A percentile compares a stretch with the other conserved stretches of the same genome.
Conservation (phyloP, 225 moss, liverwort and hornwort species). For the Lunularia cruciata region DNA sequence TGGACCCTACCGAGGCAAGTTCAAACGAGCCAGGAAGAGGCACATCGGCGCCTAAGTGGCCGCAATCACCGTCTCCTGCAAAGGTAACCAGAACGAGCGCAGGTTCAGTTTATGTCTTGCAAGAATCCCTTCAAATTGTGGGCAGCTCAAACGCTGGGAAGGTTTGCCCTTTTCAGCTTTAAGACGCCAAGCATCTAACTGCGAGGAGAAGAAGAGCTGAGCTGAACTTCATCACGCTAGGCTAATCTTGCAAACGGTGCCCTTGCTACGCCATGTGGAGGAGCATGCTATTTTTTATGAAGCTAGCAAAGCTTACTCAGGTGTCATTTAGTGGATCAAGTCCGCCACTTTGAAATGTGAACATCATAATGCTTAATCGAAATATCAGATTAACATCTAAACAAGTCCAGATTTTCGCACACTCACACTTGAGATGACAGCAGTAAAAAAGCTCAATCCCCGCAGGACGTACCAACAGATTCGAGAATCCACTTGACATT, state of each 20-base stretch:
- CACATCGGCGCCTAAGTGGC: slow-evolving; percentile 59
- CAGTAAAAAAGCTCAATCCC: background rate
- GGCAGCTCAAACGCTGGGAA: background rate
- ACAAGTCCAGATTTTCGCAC: background rate
- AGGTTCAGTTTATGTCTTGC: too few relatives aligned
- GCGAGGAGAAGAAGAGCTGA: too few relatives aligned
- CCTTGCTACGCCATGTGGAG: too few relatives aligned
- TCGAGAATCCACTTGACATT: slow-evolving; percentile 71
- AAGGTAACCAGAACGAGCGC: background rate
- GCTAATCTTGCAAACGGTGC: too few relatives aligned
- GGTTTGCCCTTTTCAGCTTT: too few relatives aligned
- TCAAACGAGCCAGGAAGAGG: slow-evolving; percentile 70
- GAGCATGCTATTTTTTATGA: too few relatives aligned
- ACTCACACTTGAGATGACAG: background rate
- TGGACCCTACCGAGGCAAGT: slow-evolving; percentile 49
- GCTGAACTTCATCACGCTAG: too few relatives aligned
- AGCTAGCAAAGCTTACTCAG: background rate
- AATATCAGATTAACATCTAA: background rate
- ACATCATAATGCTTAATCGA: background rate
- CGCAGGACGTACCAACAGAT: slow-evolving; percentile 55
- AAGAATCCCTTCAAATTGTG: too few relatives aligned
- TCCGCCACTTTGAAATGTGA: too few relatives aligned
- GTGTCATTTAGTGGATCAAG: background rate
- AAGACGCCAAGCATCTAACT: too few relatives aligned
- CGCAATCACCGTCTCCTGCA: slow-evolving; percentile 69